Evolutionary conservation across 2,329 filamentous ascomycete species (phyloP).

Genomic region (Sporothrix pseudoabietina): DNA sequence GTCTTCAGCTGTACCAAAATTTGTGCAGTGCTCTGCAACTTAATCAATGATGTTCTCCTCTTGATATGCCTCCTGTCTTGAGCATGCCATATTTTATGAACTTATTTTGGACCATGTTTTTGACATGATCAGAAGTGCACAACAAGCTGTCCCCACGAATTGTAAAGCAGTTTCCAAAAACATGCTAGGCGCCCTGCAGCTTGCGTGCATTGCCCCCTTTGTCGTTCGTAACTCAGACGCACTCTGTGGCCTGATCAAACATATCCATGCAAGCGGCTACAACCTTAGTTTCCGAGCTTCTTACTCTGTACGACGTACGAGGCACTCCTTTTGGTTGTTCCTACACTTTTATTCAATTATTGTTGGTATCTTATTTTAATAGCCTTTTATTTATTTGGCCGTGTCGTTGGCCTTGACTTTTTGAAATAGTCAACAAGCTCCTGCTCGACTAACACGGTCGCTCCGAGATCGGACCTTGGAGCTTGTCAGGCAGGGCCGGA

Average conservation of each 20-base stretch:
- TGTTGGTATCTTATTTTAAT: neutral
- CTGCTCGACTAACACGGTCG: conserved; percentile 16
- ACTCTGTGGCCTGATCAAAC: neutral
- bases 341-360: neutral
- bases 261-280: conserved; percentile 3
- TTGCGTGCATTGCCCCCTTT: neutral
- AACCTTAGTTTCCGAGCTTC: neutral
- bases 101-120: neutral
- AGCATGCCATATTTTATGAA: neutral
- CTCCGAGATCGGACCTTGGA: conserved; percentile 31
- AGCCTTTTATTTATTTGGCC: neutral
- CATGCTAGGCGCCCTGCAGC: neutral
- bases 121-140: neutral
- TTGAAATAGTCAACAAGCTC: conserved; percentile 7
- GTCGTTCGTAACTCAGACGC: conserved; percentile 18
- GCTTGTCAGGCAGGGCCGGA: neutral
- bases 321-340: neutral
- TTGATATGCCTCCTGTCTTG: neutral
- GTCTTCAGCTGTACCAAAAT: neutral
- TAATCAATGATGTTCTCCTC: neutral
- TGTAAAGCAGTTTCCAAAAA: neutral
- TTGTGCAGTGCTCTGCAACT: neutral
- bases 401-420: neutral
- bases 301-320: too few species aligned
- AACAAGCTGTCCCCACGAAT: neutral